Evolutionary conservation across 768 basidiomycete genomes (phyloP).

Genomic region (Kwoniella dendrophila): DNA sequence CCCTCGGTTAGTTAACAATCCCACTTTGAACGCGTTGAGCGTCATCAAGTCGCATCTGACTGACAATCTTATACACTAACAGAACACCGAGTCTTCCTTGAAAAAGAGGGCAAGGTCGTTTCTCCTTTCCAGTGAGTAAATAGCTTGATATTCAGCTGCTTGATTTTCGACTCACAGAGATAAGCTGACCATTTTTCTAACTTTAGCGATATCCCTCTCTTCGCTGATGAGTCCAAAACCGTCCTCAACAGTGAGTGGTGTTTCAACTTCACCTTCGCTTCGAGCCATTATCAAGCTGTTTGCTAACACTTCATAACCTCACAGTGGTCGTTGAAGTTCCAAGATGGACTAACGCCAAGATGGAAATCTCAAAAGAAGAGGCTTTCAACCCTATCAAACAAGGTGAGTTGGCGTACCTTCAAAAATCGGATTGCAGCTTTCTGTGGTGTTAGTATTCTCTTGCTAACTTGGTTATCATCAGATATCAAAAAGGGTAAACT

Average conservation of each 20-base stretch:
- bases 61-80: conserved; percentile 20
- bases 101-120: conserved; percentile 73
- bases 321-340: conserved; percentile 61
- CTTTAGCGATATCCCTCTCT: conserved; percentile 98
- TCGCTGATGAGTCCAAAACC: conserved; percentile 90
- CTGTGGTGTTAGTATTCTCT: too few species aligned
- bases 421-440: background rate
- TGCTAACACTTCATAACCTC: background rate
- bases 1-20: conserved; percentile 68
- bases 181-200: conserved; percentile 58
- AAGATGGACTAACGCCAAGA: conserved; percentile 99
- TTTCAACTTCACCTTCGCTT: background rate
- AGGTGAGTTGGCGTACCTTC: conserved; percentile 55
- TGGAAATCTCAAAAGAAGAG: conserved; percentile 99
- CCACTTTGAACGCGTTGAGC: background rate
- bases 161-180: background rate
- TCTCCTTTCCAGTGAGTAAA: conserved; percentile 56
- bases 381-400: conserved; percentile 99
- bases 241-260: conserved; percentile 90
- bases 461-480: conserved; percentile 16
- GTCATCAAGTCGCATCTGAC: background rate
- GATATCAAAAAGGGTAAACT: conserved; percentile 92
- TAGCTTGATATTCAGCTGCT: background rate
- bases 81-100: conserved; percentile 96
- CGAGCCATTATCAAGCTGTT: background rate